Conservation (phyloP, 2,329 filamentous ascomycete genomes). For the Diplodia mutila region DNA sequence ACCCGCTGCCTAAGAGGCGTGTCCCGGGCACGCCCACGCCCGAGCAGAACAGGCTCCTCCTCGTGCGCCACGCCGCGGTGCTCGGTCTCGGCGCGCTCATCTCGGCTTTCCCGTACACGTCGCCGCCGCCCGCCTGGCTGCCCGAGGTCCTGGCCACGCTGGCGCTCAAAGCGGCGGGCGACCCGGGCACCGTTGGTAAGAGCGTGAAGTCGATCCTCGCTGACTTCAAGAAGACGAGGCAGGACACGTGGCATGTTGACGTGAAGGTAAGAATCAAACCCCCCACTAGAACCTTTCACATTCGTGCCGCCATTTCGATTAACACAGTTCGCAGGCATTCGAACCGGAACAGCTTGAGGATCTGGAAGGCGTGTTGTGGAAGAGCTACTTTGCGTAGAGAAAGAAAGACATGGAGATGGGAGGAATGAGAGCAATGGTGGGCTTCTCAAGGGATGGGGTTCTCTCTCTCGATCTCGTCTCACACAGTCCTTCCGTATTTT, state of each 20-base stretch:
- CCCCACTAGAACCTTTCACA: no score
- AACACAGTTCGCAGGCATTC: slow-evolving; percentile 63
- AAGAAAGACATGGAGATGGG: background rate
- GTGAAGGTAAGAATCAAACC: slow-evolving; percentile 73
- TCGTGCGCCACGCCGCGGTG: slow-evolving; percentile 86
- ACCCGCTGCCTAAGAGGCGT: slow-evolving; percentile 78
- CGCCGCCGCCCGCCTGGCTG: slow-evolving; percentile 90
- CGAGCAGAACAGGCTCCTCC: slow-evolving; percentile 74
- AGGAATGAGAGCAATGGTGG: background rate
- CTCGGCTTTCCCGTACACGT: slow-evolving; percentile 94
- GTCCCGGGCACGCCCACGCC: slow-evolving; percentile 69
- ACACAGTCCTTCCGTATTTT: no score
- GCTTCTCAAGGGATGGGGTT: no score
- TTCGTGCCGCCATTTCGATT: background rate
- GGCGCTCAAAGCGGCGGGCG: slow-evolving; percentile 81
- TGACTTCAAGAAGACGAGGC: slow-evolving; percentile 99
- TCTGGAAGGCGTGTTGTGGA: slow-evolving; percentile 95
- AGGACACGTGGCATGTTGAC: slow-evolving; percentile 98
- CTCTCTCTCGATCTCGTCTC: no score
- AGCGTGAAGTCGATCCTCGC: slow-evolving; percentile 92
- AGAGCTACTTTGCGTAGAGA: slow-evolving; percentile 90
- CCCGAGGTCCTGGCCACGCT: slow-evolving; percentile 86
- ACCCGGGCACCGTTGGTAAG: slow-evolving; percentile 91
- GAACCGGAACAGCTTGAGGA: slow-evolving; percentile 92
- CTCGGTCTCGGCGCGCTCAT: slow-evolving; percentile 88